These are phyloP conservation scores for Diaporthe helianthi DNA, from an alignment of 2,329 filamentous ascomycete species.

Conservation along the genomic window DNA sequence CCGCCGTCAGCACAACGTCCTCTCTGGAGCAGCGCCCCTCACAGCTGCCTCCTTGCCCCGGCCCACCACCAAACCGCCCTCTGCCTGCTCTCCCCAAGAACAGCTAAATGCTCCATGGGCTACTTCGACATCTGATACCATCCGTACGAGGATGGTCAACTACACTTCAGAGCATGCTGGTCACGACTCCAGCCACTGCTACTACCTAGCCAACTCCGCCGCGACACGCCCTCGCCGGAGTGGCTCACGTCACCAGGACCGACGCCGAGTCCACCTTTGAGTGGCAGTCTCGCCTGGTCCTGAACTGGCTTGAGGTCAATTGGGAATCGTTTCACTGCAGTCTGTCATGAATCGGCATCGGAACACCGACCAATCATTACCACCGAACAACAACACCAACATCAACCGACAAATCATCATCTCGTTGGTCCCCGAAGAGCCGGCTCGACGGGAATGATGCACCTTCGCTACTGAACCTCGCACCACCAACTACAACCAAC, in stretches of 20 bases:
- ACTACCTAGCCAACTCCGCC: not conserved
- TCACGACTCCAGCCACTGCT: slow-evolving; percentile 22
- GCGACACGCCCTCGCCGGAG: slow-evolving; percentile 1
- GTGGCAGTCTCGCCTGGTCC: slow-evolving; percentile 9
- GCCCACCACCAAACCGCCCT: slow-evolving; percentile 69
- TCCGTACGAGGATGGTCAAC: not conserved
- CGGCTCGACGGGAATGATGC: slow-evolving; percentile 34
- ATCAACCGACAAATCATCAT: slow-evolving; percentile 8
- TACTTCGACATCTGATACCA: not conserved
- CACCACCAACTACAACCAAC: not conserved
- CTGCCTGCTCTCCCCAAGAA: slow-evolving; percentile 71
- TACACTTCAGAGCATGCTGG: slow-evolving; percentile 13
- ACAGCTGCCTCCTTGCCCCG: slow-evolving; percentile 72
- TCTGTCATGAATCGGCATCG: slow-evolving; percentile 10
- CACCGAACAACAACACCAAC: not conserved
- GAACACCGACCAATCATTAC: slow-evolving; percentile 19
- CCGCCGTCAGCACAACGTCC: slow-evolving; percentile 34
- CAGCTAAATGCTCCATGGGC: slow-evolving; percentile 49
- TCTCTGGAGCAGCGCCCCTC: slow-evolving; percentile 60
- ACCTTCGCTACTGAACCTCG: slow-evolving; percentile 33
- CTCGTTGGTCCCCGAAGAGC: slow-evolving; percentile 29
- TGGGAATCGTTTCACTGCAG: slow-evolving; percentile 18
- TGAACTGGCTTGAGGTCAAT: not conserved
- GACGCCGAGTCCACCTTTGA: not conserved
- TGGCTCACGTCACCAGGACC: not conserved